phyloP scores from a whole-genome alignment of 495 filamentous ascomycete species.

The Massariosphaeria phaeospora region DNA sequence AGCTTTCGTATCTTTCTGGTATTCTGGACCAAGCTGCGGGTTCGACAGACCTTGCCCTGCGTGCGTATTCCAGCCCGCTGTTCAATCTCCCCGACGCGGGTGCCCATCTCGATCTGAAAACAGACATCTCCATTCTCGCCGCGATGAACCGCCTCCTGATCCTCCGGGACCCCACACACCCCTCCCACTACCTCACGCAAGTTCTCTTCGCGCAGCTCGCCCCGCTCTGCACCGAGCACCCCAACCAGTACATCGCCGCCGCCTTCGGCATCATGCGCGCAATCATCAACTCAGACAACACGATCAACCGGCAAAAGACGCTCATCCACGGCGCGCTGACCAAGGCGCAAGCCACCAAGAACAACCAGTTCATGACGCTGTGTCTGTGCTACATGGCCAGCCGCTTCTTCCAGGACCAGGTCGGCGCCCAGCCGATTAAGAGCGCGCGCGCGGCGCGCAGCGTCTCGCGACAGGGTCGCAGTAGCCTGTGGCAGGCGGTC shows the following conservation, averaged over 20 bases:
- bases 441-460: slow-evolving; percentile 67
- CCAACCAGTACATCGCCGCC: slow-evolving; percentile 67
- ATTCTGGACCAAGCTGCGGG: slow-evolving; percentile 76
- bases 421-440: slow-evolving; percentile 89
- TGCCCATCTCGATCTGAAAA: slow-evolving; percentile 48
- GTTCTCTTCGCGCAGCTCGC: slow-evolving; percentile 60
- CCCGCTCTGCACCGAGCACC: slow-evolving; percentile 60
- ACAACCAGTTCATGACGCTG: slow-evolving; percentile 72
- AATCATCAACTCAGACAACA: slow-evolving; percentile 40
- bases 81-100: slow-evolving; percentile 49
- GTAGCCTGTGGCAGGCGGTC: slow-evolving; percentile 79
- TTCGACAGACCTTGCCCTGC: slow-evolving; percentile 58
- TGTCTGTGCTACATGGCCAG: slow-evolving; percentile 79
- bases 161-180: slow-evolving; percentile 58
- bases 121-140: slow-evolving; percentile 71
- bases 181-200: slow-evolving; percentile 45
- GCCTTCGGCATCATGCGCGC: slow-evolving; percentile 77
- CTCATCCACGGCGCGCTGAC: slow-evolving; percentile 64
- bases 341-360: slow-evolving; percentile 51
- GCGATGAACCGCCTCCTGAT: slow-evolving; percentile 79
- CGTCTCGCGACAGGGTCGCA: slow-evolving; percentile 69
- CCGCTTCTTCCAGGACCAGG: slow-evolving; percentile 77
- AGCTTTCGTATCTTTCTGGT: slow-evolving; percentile 64
- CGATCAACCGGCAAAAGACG: slow-evolving; percentile 70
- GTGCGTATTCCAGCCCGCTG: slow-evolving; percentile 56